A percentile compares a stretch with the other conserved stretches of the same genome.
Conservation (phyloP, 306 rosid genomes). For the Acacia confusa region DNA sequence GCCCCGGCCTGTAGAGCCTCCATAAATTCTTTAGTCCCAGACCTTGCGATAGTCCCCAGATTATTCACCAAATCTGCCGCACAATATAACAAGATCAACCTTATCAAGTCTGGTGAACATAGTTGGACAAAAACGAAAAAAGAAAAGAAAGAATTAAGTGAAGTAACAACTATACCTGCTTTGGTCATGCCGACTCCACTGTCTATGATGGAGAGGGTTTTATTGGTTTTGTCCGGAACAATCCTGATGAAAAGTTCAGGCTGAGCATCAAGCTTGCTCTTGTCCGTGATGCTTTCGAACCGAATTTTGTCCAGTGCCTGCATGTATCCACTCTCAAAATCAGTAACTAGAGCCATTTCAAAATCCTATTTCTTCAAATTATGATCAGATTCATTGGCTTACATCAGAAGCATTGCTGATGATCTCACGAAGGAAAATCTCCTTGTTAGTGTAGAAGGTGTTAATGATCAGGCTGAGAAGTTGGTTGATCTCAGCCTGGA, state of each 20-base stretch:
- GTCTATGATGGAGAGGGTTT: constrained; percentile 55
- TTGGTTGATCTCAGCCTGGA: constrained; percentile 64
- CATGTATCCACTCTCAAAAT: neutral
- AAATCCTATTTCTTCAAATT: too few relatives aligned
- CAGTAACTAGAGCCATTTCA: neutral
- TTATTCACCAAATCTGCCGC: constrained; percentile 59
- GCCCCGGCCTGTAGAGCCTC: constrained; percentile 66
- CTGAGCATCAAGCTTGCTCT: constrained; percentile 58
- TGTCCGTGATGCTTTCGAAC: constrained; percentile 54
- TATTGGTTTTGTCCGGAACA: constrained; percentile 55
- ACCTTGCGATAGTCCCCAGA: constrained; percentile 65
- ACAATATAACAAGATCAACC: neutral
- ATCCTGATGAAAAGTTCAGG: constrained; percentile 65
- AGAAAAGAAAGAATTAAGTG: neutral
- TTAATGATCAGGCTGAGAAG: constrained; percentile 67
- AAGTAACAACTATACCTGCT: constrained; percentile 37
- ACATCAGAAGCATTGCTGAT: constrained; percentile 68
- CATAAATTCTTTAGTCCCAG: constrained; percentile 70
- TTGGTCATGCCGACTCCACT: constrained; percentile 69
- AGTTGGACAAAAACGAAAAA: neutral
- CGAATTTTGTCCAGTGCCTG: constrained; percentile 69
- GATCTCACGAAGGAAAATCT: constrained; percentile 65
- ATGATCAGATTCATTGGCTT: neutral
- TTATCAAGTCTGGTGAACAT: neutral
- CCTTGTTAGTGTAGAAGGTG: constrained; percentile 66